Evolutionary conservation across 108 stramenopile genomes (phyloP).

Genomic region (Skeletonema menzelii): DNA sequence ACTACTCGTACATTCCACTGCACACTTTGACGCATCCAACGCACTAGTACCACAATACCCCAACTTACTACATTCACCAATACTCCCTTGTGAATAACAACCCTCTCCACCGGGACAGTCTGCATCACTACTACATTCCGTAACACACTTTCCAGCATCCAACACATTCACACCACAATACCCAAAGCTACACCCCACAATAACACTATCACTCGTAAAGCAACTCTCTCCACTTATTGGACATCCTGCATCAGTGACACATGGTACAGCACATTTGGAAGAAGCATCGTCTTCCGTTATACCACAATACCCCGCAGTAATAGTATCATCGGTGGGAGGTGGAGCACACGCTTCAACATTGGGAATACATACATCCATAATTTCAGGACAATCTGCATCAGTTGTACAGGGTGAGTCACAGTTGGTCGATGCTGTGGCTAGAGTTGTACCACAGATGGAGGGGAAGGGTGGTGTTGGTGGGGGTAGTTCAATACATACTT

Average conservation of each 20-base stretch:
- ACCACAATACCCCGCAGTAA: not conserved
- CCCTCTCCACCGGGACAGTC: not conserved
- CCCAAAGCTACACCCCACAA: too few species aligned
- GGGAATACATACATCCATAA: not conserved
- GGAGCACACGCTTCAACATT: not conserved
- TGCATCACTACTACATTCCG: not conserved
- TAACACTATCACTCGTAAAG: not conserved
- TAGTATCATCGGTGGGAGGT: not conserved
- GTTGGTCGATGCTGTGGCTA: slow-evolving; percentile 5
- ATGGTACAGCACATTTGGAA: too few species aligned
- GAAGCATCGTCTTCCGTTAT: too few species aligned
- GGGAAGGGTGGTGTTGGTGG: not conserved
- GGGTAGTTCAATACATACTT: not conserved
- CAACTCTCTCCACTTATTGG: slow-evolving; percentile 16
- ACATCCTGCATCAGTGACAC: too few species aligned
- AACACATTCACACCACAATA: not conserved
- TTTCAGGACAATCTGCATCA: slow-evolving; percentile 2
- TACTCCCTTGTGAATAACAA: not conserved
- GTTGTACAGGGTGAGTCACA: not conserved
- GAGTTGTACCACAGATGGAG: slow-evolving; percentile 2
- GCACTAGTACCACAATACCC: not conserved
- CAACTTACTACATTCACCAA: not conserved
- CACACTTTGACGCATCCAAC: not conserved
- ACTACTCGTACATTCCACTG: not conserved
- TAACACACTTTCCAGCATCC: not conserved